These are phyloP conservation scores for Hymenoscyphus occultus DNA, from an alignment of 2,329 filamentous ascomycete species.

Conservation along the genomic window DNA sequence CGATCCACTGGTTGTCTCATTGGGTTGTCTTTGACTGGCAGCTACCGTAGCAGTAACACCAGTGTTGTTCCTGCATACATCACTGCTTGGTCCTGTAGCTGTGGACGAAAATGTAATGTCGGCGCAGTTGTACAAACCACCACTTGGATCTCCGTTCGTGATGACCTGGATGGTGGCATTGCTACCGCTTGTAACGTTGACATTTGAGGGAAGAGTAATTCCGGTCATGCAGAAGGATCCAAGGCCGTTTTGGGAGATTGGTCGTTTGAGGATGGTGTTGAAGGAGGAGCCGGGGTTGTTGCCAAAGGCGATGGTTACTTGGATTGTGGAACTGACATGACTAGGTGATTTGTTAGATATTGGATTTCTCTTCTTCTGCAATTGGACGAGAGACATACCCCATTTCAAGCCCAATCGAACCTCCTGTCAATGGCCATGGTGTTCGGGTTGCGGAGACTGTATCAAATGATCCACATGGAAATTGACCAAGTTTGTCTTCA, in stretches of 20 bases:
- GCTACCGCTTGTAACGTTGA: slow-evolving; percentile 55
- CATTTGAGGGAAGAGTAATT: slow-evolving; percentile 50
- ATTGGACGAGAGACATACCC: slow-evolving; percentile 24
- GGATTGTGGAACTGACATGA: slow-evolving; percentile 39
- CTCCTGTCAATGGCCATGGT: slow-evolving; percentile 46
- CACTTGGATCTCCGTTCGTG: slow-evolving; percentile 56
- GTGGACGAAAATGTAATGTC: slow-evolving; percentile 65
- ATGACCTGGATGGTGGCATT: slow-evolving; percentile 69
- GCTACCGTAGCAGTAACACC: slow-evolving; percentile 46
- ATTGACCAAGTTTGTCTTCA: slow-evolving; percentile 40
- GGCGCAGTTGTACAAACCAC: slow-evolving; percentile 72
- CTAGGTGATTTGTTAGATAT: slow-evolving; percentile 23
- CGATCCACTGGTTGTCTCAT: slow-evolving; percentile 12
- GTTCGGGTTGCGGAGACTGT: slow-evolving; percentile 44
- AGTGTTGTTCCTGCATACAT: slow-evolving; percentile 55
- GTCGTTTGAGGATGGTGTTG: slow-evolving; percentile 27
- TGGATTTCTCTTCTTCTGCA: too few relatives aligned
- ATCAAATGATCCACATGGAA: slow-evolving; percentile 47
- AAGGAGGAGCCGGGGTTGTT: slow-evolving; percentile 26
- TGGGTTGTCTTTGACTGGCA: slow-evolving; percentile 14
- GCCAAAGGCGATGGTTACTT: slow-evolving; percentile 30
- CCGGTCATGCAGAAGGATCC: slow-evolving; percentile 66
- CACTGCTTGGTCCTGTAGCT: slow-evolving; percentile 44
- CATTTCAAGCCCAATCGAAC: slow-evolving; percentile 51
- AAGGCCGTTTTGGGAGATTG: slow-evolving; percentile 26